Evolutionary conservation across 1,284 basidiomycete genomes (phyloP), one percentile per base, ranked within the genome.

Genomic region (Cutaneotrichosporon cutaneum): DNA sequence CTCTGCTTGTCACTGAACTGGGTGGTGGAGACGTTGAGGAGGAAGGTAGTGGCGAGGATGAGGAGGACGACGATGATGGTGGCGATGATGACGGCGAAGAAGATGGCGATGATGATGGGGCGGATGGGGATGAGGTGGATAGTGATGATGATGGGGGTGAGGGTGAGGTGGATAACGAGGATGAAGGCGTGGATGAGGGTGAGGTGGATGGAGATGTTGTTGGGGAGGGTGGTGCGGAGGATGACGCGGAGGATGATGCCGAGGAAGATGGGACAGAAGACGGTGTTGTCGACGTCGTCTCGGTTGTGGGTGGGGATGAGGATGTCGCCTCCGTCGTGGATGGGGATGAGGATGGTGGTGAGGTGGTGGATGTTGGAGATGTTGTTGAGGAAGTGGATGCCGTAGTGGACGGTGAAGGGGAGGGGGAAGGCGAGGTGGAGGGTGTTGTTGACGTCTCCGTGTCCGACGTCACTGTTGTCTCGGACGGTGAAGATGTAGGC

Each of bases 331-430:
- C n/a, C n/a, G 45, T n/a, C 9, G 44, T 24, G 10, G 52, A 35
- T 27, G 39, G 26, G 22, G 57, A 58, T 5, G 57, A 39, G 5
- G 57, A 32, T 24, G 27, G 21, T 16, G 54, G 18, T 14, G 54
- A 27, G 13, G 44, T 45, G 4, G 45, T 48, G 21, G 55, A 35
- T 11, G 32, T 35, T 22, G 55, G 35, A 4, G 33, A 52, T 6
- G 58, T 48, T 21, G 54, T 33, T 14, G 58, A 39, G 13, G 59
- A 35, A 13, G 42, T 45, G 48, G 61, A 48, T 24, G 53, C n/a
- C 14, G 52, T 18, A 16, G 16, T 16, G 22, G 47, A 53, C 30
- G 59, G 21, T 30, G 63, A 59, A 7, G 54, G 21, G 4, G 65
- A 52, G 24, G 54, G 45, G 3, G 56, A 58, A 7, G 48, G 16